Base-by-base conservation (phyloP, 1,284 basidiomycete species). In the Sanghuangporus weigelae region DNA sequence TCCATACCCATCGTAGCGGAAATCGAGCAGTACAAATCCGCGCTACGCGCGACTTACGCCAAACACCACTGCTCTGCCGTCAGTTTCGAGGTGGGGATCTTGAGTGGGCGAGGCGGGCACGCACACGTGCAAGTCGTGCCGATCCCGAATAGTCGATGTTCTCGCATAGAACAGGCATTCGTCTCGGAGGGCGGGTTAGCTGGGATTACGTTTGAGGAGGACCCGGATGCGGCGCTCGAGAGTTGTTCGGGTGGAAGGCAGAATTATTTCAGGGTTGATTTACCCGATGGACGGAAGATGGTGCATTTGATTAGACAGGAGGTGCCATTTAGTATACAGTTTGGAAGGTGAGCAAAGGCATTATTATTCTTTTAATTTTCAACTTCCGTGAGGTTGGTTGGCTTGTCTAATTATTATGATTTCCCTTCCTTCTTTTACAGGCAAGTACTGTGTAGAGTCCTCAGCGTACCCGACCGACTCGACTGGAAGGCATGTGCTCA, bases 401-500 rank as follows among this genome's bases (percentile, higher is more conserved):
- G 50, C 53, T 21, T 57, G 35, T 39, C 16, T 51, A 40, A 46
- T 58, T 48, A n/a, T 62, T 48, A n/a, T 62, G 63, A 31, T 59
- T 67, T 35, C 53, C 60, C 50, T 11, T 51, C 59, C 62, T 66
- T 26, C 51, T 56, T 60, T 39, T 61, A 23, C 71, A 96, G 94
- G 73, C 86, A 90, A 74, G 90, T 92, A 5, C 72, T 97, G 49
- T 90, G 89, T 2, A 79, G 83, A 44, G 73, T 97, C 23, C 73
- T 98, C 57, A 85, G 81, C 8, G 82, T 87, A 63, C 86, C 87
- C 1, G 85, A 95, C 51, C 82, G 95, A 55, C 78, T 89, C 56
- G 94, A 98, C 71, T 98, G 95, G 95, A 96, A 94, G 73, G 84
- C 82, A 1, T 98, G 96, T 71, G 78, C 83, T 69, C 82, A 92